Evolutionary conservation across 495 filamentous ascomycete species (phyloP), one percentile per base, ranked within the genome.

Genomic region (Ramalina intermedia): DNA sequence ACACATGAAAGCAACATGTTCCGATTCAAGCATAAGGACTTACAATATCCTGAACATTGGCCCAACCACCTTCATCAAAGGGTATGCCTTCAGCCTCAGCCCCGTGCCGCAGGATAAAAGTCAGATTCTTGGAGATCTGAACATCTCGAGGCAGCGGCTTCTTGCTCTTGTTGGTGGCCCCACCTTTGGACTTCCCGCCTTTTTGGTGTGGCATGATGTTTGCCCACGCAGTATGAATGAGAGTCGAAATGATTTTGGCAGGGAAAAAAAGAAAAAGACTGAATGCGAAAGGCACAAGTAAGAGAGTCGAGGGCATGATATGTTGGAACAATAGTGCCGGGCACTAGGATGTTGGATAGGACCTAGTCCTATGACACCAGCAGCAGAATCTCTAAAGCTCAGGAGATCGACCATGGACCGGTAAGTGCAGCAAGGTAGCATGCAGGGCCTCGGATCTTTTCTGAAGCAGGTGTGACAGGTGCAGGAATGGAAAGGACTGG

Each of bases 1-100:
- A 16, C 29, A 23, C 9, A 14, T 47, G n/a, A 18, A 40, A 12
- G 17, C 17, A 26, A 46, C 35, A 33, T 35, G 24, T 21, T 43
- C 18, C 17, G 40, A 33, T 16, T 26, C 4, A 38, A 14, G 43
- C 29, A 33, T 24, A 43, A 46, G 40, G 21, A 76, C 85, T 66
- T 66, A 94, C 87, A 57, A 94, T 78, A 54, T 82, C 78, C 47
- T 75, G 75, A 16, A 95, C 72, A 55, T 77, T 80, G 13, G 82
- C 85, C 59, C 82, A 98, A 6, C 93, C 91, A 53, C 86, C 81
- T 4, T 61, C 66, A 55, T 87, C 82, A 20, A 96, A 70, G 55
- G 68, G 72, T 42, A 98, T 62, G 0, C 86, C 84, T 56, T 87
- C 87, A 47, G 76, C 78, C 53, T 76, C 71, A 6, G 93, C 91